phyloP scores from a whole-genome alignment of 768 basidiomycete genomes.

The Mycena galericulata region DNA sequence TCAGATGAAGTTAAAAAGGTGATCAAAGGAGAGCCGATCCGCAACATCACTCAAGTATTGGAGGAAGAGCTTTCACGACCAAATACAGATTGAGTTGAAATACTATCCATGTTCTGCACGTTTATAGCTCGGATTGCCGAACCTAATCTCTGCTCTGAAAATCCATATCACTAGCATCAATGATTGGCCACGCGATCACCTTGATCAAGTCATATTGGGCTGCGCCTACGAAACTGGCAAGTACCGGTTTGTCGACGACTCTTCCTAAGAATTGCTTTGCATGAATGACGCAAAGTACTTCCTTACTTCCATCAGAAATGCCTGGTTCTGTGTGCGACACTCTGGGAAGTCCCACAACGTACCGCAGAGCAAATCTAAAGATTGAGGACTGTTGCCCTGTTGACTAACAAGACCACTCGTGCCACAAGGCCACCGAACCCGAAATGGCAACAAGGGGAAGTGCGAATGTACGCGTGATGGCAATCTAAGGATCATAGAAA shows the following conservation, averaged over 20 bases:
- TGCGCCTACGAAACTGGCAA: no score
- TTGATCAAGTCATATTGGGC: neutral
- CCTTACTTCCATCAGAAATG: slow-evolving; percentile 8
- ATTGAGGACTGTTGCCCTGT: neutral
- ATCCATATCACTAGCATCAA: neutral
- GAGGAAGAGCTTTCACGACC: slow-evolving; percentile 63
- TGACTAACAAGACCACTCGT: neutral
- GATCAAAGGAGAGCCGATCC: slow-evolving; percentile 85
- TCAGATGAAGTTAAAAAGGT: slow-evolving; percentile 89
- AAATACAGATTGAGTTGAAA: slow-evolving; percentile 24
- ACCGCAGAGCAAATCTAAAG: neutral
- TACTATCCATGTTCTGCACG: neutral
- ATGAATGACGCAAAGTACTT: neutral
- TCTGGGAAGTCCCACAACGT: neutral
- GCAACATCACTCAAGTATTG: slow-evolving; percentile 74
- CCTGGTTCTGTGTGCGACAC: neutral
- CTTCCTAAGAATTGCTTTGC: neutral
- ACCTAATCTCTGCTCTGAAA: neutral
- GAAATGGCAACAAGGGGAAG: slow-evolving; percentile 26
- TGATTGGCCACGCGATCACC: slow-evolving; percentile 5
- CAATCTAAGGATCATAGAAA: slow-evolving; percentile 2
- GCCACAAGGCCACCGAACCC: slow-evolving; percentile 10
- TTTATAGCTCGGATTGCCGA: neutral
- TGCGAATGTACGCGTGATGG: slow-evolving; percentile 19
- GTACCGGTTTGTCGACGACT: no score